Conservation (phyloP, 2,329 filamentous ascomycete species). For the Lasiodiplodia sp. region DNA sequence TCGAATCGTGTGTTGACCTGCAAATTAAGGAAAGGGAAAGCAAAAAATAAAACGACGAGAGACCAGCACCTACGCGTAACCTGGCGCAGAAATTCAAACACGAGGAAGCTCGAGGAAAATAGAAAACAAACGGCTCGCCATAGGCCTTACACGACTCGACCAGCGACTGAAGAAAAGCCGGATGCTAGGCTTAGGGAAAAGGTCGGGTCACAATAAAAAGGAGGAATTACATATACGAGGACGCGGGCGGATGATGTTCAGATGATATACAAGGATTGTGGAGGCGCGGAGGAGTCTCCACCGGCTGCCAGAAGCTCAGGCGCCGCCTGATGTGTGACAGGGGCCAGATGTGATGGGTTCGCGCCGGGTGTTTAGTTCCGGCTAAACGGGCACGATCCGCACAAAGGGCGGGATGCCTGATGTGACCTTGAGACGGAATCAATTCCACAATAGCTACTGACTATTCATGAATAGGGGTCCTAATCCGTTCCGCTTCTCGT, state of each 20-base stretch:
- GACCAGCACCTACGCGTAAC: background rate
- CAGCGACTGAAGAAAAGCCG: background rate
- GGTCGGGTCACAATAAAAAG: background rate
- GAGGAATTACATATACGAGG: constrained; percentile 9
- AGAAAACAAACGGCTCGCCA: background rate
- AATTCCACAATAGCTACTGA: background rate
- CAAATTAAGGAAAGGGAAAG: background rate
- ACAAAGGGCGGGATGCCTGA: background rate
- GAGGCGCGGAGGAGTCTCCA: constrained; percentile 11
- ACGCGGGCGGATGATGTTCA: constrained; percentile 20
- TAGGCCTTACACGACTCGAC: background rate
- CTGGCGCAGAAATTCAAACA: constrained; percentile 5
- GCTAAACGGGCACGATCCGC: constrained; percentile 1
- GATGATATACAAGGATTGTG: constrained; percentile 25
- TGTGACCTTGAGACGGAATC: background rate
- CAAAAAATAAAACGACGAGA: background rate
- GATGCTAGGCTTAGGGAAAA: too few relatives aligned
- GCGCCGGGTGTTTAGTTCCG: background rate
- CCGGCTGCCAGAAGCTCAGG: background rate
- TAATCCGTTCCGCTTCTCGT: background rate
- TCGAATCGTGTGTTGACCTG: background rate
- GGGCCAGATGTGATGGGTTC: background rate
- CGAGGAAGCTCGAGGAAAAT: background rate
- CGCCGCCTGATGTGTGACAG: constrained; percentile 3
- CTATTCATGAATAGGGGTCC: background rate